These are phyloP conservation scores for Digitaria exilis DNA, from an alignment of 202 grass and related monocot species.

Conservation along the genomic window DNA sequence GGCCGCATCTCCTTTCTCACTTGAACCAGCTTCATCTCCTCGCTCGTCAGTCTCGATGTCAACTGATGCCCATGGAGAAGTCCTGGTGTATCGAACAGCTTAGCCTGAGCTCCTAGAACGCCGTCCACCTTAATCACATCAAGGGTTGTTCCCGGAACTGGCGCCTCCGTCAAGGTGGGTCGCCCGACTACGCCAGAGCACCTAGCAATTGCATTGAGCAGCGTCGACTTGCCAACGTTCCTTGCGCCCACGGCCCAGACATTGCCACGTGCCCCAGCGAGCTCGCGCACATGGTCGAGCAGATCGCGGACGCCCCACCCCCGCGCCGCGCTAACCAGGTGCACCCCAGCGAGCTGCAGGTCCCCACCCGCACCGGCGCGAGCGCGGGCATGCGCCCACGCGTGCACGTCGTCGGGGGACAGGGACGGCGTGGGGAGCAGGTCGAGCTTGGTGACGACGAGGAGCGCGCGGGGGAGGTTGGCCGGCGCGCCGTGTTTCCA, in stretches of 20 bases:
- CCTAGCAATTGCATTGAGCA: conserved; percentile 76
- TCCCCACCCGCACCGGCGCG: conserved; percentile 51
- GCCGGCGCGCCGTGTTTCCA: conserved; percentile 57
- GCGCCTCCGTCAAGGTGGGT: conserved; percentile 73
- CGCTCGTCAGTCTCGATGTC: conserved; percentile 63
- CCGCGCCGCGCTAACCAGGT: conserved; percentile 64
- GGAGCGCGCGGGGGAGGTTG: conserved; percentile 65
- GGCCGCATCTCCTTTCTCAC: conserved; percentile 75
- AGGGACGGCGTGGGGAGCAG: conserved; percentile 65
- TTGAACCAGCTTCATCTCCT: conserved; percentile 84
- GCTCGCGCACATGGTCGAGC: conserved; percentile 67
- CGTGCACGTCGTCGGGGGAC: conserved; percentile 60
- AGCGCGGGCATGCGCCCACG: conserved; percentile 62
- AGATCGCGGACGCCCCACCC: conserved; percentile 78
- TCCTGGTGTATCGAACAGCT: conserved; percentile 80
- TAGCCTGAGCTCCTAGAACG: conserved; percentile 70
- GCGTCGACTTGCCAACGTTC: conserved; percentile 86
- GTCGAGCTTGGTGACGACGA: conserved; percentile 84
- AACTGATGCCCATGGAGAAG: conserved; percentile 82
- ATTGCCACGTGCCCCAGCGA: conserved; percentile 68
- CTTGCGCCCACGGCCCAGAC: conserved; percentile 90
- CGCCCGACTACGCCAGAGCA: conserved; percentile 49
- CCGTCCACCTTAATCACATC: conserved; percentile 71
- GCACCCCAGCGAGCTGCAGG: conserved; percentile 63
- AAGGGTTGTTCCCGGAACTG: conserved; percentile 84